A percentile compares a stretch with the other conserved stretches of the same genome.
Conservation (phyloP, 1,284 basidiomycete species). For the Ustanciosporium gigantosporum region DNA sequence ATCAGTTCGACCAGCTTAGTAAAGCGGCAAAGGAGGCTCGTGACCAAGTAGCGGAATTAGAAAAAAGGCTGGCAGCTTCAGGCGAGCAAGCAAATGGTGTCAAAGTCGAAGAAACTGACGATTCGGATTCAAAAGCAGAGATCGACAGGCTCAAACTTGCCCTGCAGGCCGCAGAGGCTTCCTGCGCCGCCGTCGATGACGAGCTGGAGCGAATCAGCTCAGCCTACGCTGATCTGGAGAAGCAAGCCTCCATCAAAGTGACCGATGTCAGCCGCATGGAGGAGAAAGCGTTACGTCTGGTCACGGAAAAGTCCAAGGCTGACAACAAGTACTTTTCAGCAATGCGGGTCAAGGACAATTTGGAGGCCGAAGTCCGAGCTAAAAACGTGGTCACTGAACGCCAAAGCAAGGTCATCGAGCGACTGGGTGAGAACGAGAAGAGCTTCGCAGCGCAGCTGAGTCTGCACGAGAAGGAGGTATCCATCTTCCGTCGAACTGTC, state of each 20-base stretch:
- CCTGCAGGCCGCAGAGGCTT: conserved; percentile 44
- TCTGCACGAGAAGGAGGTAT: conserved; percentile 65
- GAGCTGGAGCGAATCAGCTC: conserved; percentile 85
- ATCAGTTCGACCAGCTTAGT: conserved; percentile 27
- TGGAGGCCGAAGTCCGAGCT: conserved; percentile 76
- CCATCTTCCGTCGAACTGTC: conserved; percentile 46
- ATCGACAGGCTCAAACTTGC: conserved; percentile 66
- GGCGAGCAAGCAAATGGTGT: conserved; percentile 11
- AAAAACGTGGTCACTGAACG: conserved; percentile 73
- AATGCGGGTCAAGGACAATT: conserved; percentile 84
- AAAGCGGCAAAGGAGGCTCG: conserved; percentile 20
- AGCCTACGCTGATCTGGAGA: conserved; percentile 84
- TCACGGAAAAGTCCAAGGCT: conserved; percentile 76
- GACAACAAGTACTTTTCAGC: conserved; percentile 93
- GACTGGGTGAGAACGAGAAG: conserved; percentile 71
- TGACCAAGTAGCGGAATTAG: conserved; percentile 25
- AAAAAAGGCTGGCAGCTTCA: conserved; percentile 8
- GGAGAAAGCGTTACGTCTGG: conserved; percentile 68
- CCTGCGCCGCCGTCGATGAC: conserved; percentile 65
- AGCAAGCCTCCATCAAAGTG: conserved; percentile 79
- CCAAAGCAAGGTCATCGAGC: conserved; percentile 76
- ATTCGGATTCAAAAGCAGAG: conserved; percentile 63
- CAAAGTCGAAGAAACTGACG: conserved; percentile 3
- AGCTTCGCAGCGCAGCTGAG: conserved; percentile 69
- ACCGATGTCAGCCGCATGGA: conserved; percentile 79